A percentile compares a stretch with the other conserved stretches of the same genome.
These are phyloP conservation scores for Discostella stelligeroides DNA, from an alignment of 108 stramenopile genomes.

Conservation along the genomic window DNA sequence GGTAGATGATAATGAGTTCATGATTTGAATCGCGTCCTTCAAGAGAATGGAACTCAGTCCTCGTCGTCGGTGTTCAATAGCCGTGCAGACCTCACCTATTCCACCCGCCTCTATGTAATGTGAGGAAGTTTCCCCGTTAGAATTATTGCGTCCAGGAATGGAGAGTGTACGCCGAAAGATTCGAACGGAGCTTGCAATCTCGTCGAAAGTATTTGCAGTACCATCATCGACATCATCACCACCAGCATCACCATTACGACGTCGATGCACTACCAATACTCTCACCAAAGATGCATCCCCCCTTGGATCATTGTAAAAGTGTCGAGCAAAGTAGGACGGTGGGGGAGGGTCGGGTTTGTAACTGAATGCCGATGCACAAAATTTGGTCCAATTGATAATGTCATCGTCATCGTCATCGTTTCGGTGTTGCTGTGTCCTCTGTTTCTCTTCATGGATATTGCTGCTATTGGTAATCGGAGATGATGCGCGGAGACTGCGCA, in stretches of 20 bases:
- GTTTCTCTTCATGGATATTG: not conserved
- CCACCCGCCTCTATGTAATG: slow-evolving; percentile 54
- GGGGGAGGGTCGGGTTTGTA: slow-evolving; percentile 73
- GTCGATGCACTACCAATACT: slow-evolving; percentile 32
- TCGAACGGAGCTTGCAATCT: slow-evolving; percentile 70
- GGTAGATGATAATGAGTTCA: slow-evolving; percentile 23
- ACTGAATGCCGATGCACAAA: slow-evolving; percentile 70
- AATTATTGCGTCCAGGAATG: slow-evolving; percentile 4
- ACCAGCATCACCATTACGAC: not conserved
- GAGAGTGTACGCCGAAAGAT: slow-evolving; percentile 60
- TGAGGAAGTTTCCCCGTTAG: not conserved
- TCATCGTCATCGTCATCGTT: slow-evolving; percentile 18
- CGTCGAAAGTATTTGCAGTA: not conserved
- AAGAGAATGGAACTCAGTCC: slow-evolving; percentile 64
- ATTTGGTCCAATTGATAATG: slow-evolving; percentile 57
- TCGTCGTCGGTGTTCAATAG: slow-evolving; percentile 52
- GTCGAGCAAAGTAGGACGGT: slow-evolving; percentile 66
- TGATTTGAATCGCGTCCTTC: slow-evolving; percentile 62
- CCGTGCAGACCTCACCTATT: slow-evolving; percentile 83
- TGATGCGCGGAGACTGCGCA: slow-evolving; percentile 3
- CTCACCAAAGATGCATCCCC: slow-evolving; percentile 50
- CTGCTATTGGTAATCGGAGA: not conserved
- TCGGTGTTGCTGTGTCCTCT: not conserved
- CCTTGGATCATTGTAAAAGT: slow-evolving; percentile 74
- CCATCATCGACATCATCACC: not conserved